Conservation (phyloP, 2,329 filamentous ascomycete genomes). For the Aspergillus sp. region DNA sequence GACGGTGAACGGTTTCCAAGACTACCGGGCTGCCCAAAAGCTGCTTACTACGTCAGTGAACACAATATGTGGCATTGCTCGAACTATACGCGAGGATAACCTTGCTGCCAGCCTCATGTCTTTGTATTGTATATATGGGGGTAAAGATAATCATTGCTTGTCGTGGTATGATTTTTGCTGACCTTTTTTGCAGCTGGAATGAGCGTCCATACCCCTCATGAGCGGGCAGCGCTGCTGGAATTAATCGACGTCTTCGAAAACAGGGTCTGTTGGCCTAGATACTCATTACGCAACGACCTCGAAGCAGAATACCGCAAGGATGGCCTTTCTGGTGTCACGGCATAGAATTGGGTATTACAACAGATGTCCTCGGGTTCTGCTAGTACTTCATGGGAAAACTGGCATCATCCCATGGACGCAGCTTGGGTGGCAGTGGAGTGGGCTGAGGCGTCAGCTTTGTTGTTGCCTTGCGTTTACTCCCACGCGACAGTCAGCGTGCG, state of each 20-base stretch:
- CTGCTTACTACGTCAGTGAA: conserved; percentile 25
- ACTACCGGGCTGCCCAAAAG: conserved; percentile 40
- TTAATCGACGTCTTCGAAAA: conserved; percentile 25
- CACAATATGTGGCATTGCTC: conserved; percentile 31
- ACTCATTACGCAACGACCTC: conserved; percentile 27
- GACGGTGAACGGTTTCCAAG: conserved; percentile 52
- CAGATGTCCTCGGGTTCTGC: too few relatives aligned
- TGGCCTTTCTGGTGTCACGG: conserved; percentile 17
- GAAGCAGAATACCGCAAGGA: conserved; percentile 29
- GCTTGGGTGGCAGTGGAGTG: too few relatives aligned
- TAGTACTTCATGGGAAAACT: too few relatives aligned
- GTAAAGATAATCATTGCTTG: conserved; percentile 16
- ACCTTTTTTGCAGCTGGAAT: conserved; percentile 23
- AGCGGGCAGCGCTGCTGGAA: conserved; percentile 25
- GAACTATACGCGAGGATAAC: conserved; percentile 23
- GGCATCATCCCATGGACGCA: background rate
- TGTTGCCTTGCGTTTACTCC: too few relatives aligned
- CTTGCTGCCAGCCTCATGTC: conserved; percentile 25
- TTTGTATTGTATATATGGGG: conserved; percentile 31
- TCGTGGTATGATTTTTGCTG: background rate
- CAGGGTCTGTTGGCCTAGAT: conserved; percentile 26
- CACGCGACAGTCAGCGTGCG: too few relatives aligned
- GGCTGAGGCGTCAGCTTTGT: too few relatives aligned
- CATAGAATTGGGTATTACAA: background rate
- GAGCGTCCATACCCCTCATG: conserved; percentile 27